A percentile compares a stretch with the other conserved stretches of the same genome.
phyloP scores from a whole-genome alignment of 129 eudicot genomes.

The Calendula officinalis region DNA sequence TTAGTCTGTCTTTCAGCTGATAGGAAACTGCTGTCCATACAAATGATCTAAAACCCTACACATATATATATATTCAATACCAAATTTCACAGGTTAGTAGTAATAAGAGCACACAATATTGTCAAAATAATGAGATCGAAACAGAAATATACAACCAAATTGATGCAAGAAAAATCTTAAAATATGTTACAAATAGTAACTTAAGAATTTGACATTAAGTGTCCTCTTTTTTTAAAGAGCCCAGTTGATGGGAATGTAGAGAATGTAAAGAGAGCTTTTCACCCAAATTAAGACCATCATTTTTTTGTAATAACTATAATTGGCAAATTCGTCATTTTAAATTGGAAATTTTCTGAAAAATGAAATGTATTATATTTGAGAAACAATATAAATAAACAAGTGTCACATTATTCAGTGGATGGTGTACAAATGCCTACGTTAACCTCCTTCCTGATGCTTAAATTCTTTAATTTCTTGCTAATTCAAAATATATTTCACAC shows the following conservation, averaged over 20 bases:
- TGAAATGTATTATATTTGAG: background rate
- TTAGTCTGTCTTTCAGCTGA: conserved; percentile 84
- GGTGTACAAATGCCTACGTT: background rate
- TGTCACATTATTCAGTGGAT: background rate
- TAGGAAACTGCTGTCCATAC: conserved; percentile 98
- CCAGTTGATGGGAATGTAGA: background rate
- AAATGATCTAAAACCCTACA: conserved; percentile 92
- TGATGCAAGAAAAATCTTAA: background rate
- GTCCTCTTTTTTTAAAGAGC: background rate
- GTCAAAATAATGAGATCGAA: conserved; percentile 7
- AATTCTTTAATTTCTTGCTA: background rate
- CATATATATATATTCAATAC: background rate
- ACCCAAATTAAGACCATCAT: conserved; percentile 10
- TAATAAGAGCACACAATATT: conserved; percentile 11
- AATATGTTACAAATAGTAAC: background rate
- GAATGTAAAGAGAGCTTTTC: background rate
- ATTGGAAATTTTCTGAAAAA: background rate
- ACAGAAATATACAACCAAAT: conserved; percentile 18
- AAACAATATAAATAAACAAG: background rate
- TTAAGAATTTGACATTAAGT: background rate
- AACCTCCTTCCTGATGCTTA: background rate
- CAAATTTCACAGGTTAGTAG: conserved; percentile 19
- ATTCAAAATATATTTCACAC: background rate
- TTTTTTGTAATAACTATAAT: background rate
- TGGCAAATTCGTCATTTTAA: background rate